Conservation (phyloP, 495 filamentous ascomycete species). For the Neurospora cerealis region DNA sequence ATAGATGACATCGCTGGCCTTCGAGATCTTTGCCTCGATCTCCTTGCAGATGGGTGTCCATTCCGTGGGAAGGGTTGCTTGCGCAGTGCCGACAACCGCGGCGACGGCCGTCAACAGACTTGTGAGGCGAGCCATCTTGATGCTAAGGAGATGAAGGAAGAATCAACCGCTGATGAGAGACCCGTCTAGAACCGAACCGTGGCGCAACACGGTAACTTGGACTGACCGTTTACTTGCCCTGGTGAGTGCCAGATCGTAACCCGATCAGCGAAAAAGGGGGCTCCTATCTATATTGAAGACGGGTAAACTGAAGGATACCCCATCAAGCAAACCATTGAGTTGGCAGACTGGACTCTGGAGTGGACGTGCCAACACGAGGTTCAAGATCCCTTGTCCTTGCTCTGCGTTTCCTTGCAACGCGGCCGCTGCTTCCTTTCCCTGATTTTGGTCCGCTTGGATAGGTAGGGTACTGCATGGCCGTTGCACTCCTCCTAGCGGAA, state of each 20-base stretch:
- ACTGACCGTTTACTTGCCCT: neutral
- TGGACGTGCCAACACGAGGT: neutral
- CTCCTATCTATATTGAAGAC: neutral
- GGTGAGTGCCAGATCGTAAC: neutral
- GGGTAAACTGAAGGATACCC: neutral
- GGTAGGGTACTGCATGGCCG: neutral
- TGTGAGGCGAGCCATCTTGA: neutral
- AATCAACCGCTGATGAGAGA: neutral
- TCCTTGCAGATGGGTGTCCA: neutral
- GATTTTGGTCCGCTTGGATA: neutral
- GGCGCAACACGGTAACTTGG: neutral
- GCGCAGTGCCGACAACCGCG: neutral
- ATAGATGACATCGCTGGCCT: slow-evolving; percentile 1
- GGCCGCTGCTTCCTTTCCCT: neutral
- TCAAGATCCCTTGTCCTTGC: neutral
- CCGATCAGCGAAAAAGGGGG: neutral
- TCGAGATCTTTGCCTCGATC: slow-evolving; percentile 2
- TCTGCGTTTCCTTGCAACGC: neutral
- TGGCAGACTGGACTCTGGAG: neutral
- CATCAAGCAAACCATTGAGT: neutral
- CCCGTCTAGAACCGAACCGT: neutral
- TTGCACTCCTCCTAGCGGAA: neutral
- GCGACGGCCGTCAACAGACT: neutral
- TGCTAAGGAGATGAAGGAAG: neutral
- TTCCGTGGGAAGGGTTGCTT: neutral